These are phyloP conservation scores for Gracilariopsis chorda DNA, from an alignment of 23 red algal genomes.

Conservation along the genomic window DNA sequence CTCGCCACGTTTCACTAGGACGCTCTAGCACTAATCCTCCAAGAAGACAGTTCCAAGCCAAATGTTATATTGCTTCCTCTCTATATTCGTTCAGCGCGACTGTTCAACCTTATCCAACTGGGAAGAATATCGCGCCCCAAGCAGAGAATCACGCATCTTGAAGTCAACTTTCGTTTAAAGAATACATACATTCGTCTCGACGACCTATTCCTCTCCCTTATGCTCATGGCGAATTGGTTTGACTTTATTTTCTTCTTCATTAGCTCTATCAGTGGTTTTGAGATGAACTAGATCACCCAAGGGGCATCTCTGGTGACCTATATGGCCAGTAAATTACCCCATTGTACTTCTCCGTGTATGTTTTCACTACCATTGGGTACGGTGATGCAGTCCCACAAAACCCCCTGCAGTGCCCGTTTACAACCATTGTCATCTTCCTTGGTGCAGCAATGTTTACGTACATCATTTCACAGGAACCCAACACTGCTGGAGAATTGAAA, in stretches of 20 bases:
- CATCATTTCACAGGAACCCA: conserved; percentile 39
- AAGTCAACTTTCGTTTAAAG: conserved; percentile 45
- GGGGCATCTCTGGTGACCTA: not conserved
- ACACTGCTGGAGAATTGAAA: not conserved
- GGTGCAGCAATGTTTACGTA: conserved; percentile 59
- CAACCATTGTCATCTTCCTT: conserved; percentile 50
- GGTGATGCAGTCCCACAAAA: conserved; percentile 50
- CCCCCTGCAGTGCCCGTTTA: conserved; percentile 20
- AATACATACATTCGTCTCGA: conserved; percentile 27
- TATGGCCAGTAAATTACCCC: conserved; percentile 44
- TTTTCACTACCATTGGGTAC: conserved; percentile 63
- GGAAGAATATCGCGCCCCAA: not conserved
- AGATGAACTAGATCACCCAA: too few relatives aligned
- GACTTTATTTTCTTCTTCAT: conserved; percentile 62
- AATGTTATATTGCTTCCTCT: conserved; percentile 7
- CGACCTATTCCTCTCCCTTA: not conserved
- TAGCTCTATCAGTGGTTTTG: not conserved
- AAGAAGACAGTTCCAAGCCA: not conserved
- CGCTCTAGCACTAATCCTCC: not conserved
- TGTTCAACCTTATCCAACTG: conserved; percentile 38
- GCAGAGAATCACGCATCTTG: not conserved
- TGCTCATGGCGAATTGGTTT: conserved; percentile 42
- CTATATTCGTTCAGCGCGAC: conserved; percentile 42
- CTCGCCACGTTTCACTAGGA: conserved; percentile 63
- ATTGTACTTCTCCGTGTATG: conserved; percentile 56